A percentile compares a stretch with the other conserved stretches of the same genome.
Conservation (phyloP, 2,329 filamentous ascomycete species). For the Pseudofabraea citricarpa region DNA sequence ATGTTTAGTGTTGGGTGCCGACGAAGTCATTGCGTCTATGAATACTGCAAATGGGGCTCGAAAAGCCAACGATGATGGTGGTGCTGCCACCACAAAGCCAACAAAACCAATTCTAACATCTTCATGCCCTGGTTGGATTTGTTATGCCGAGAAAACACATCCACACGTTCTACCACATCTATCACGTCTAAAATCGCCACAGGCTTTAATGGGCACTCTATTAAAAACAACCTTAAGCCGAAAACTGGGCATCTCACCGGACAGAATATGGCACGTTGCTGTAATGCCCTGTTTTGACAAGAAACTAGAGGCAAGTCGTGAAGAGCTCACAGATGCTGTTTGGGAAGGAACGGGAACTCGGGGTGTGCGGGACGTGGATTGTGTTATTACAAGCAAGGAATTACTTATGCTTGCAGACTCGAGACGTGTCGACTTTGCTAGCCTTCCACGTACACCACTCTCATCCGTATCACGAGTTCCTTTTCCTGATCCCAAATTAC, state of each 20-base stretch:
- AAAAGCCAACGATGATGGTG: constrained; percentile 6
- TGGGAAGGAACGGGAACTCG: constrained; percentile 56
- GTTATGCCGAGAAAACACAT: constrained; percentile 97
- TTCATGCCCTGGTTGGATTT: constrained; percentile 96
- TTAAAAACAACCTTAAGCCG: constrained; percentile 81
- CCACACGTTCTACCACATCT: constrained; percentile 88
- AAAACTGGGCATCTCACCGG: constrained; percentile 65
- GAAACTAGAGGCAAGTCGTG: constrained; percentile 91
- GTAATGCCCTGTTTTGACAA: constrained; percentile 99
- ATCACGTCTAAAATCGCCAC: constrained; percentile 87
- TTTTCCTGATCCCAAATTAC: constrained; percentile 70
- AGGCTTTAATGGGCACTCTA: constrained; percentile 85
- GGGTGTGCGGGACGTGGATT: constrained; percentile 85
- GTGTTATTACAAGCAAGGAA: constrained; percentile 95
- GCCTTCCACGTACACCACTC: constrained; percentile 56
- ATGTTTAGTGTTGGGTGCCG: constrained; percentile 73
- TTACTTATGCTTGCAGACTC: constrained; percentile 83
- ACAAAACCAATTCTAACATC: constrained; percentile 71
- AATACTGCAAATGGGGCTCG: constrained; percentile 8
- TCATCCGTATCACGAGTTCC: constrained; percentile 39
- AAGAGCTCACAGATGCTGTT: constrained; percentile 78
- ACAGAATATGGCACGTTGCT: constrained; percentile 87
- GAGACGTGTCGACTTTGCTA: constrained; percentile 71
- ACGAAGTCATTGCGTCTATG: constrained; percentile 55
- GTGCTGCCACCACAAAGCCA: constrained; percentile 13